Conservation (phyloP, 768 basidiomycete species). For the Lentinula sp. region DNA sequence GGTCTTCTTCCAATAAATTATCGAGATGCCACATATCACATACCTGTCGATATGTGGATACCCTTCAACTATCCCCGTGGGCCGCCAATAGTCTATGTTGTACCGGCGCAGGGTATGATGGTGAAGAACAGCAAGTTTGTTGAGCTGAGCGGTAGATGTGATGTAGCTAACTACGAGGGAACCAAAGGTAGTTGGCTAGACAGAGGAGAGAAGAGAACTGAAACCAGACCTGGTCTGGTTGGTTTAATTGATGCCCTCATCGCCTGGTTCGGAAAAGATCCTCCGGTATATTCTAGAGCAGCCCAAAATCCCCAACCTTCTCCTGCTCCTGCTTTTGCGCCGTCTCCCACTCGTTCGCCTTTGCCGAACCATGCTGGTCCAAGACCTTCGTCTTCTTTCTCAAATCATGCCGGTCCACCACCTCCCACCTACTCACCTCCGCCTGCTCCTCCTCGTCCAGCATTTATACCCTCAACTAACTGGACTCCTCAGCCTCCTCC, state of each 20-base stretch:
- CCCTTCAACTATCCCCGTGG: slow-evolving; percentile 75
- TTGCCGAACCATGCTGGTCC: slow-evolving; percentile 15
- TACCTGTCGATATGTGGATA: slow-evolving; percentile 88
- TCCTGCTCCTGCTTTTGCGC: slow-evolving; percentile 9
- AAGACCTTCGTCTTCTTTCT: slow-evolving; percentile 16
- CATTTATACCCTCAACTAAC: background rate
- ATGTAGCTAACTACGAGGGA: slow-evolving; percentile 46
- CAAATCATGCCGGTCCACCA: slow-evolving; percentile 13
- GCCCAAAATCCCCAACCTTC: slow-evolving; percentile 15
- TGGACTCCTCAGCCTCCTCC: slow-evolving; percentile 2
- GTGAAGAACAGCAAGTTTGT: slow-evolving; percentile 70
- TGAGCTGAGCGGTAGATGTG: slow-evolving; percentile 76
- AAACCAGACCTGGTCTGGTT: slow-evolving; percentile 37
- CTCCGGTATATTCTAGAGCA: slow-evolving; percentile 90
- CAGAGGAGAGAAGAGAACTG: slow-evolving; percentile 83
- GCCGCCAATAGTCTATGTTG: slow-evolving; percentile 86
- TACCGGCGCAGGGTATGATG: slow-evolving; percentile 88
- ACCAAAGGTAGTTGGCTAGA: slow-evolving; percentile 54
- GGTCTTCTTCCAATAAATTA: slow-evolving; percentile 88
- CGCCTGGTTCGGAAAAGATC: slow-evolving; percentile 75
- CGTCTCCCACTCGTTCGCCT: slow-evolving; percentile 21
- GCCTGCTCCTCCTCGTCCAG: slow-evolving; percentile 6
- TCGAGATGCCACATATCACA: slow-evolving; percentile 78
- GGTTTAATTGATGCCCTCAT: slow-evolving; percentile 74
- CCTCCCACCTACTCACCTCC: slow-evolving; percentile 11